phyloP scores from a whole-genome alignment of 164 flowering plant genomes.

The Akebia trifoliata region DNA sequence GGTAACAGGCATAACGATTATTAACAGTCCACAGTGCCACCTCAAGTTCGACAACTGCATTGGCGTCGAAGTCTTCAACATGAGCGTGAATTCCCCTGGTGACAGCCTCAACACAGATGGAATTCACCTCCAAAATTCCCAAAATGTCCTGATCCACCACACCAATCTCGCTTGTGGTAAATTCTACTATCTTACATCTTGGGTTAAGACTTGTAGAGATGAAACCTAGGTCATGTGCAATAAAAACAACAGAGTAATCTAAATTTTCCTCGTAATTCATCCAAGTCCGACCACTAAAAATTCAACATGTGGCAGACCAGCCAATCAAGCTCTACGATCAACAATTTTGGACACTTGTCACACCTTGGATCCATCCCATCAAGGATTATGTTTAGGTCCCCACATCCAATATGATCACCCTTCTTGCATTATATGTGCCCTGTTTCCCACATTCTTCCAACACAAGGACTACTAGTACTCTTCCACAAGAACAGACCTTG shows the following conservation, averaged over 20 bases:
- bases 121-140: constrained; percentile 42
- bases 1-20: constrained; percentile 29
- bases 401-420: background rate
- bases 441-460: background rate
- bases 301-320: background rate
- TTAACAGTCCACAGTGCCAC: constrained; percentile 39
- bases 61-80: constrained; percentile 23
- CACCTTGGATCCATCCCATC: constrained; percentile 11
- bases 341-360: background rate
- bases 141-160: constrained; percentile 26
- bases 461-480: constrained; percentile 2
- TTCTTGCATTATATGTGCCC: background rate
- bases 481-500: too few relatives aligned
- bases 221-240: background rate
- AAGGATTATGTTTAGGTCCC: constrained; percentile 1
- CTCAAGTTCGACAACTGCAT: constrained; percentile 39
- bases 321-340: background rate
- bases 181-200: background rate
- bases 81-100: constrained; percentile 31
- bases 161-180: constrained; percentile 39
- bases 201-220: background rate
- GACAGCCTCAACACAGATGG: constrained; percentile 46
- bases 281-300: background rate
- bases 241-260: too few relatives aligned
- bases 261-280: background rate